A percentile compares a stretch with the other conserved stretches of the same genome.
phyloP scores from a whole-genome alignment of 495 filamentous ascomycete genomes.

The Tuber calosporum region DNA sequence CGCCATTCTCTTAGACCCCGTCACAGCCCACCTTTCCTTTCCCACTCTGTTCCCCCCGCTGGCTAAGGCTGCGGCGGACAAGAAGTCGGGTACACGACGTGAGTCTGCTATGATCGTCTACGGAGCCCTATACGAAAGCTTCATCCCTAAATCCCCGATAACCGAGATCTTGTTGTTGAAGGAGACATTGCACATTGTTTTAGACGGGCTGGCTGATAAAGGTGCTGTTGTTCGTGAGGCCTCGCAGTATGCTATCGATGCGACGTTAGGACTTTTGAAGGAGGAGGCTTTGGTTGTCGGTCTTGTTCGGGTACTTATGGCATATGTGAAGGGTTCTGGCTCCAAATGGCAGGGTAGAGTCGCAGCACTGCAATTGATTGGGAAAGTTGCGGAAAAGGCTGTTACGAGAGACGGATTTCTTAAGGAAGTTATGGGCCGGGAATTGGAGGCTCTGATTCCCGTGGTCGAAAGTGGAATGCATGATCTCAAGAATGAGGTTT shows the following conservation, averaged over 20 bases:
- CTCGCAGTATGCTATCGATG: slow-evolving; percentile 89
- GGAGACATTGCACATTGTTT: slow-evolving; percentile 60
- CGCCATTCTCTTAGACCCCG: slow-evolving; percentile 36
- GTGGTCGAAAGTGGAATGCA: slow-evolving; percentile 91
- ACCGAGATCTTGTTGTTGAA: slow-evolving; percentile 76
- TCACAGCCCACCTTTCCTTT: slow-evolving; percentile 59
- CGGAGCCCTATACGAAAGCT: slow-evolving; percentile 83
- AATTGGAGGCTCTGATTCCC: slow-evolving; percentile 82
- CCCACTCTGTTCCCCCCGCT: slow-evolving; percentile 53
- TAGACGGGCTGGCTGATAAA: slow-evolving; percentile 89
- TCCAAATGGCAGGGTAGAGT: slow-evolving; percentile 96
- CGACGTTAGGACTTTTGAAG: slow-evolving; percentile 68
- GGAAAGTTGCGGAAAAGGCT: slow-evolving; percentile 86
- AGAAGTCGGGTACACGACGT: slow-evolving; percentile 78
- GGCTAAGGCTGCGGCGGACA: slow-evolving; percentile 83
- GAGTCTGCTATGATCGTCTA: slow-evolving; percentile 94
- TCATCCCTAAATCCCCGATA: slow-evolving; percentile 67
- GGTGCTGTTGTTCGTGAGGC: slow-evolving; percentile 77
- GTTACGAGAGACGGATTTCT: slow-evolving; percentile 72
- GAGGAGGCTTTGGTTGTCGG: slow-evolving; percentile 74
- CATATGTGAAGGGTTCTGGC: slow-evolving; percentile 68
- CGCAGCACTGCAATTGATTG: slow-evolving; percentile 71
- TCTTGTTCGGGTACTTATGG: slow-evolving; percentile 63
- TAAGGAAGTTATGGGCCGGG: slow-evolving; percentile 84
- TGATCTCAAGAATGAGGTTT: slow-evolving; percentile 84